Conservation (phyloP, 768 basidiomycete species). For the Galerina sulciceps region DNA sequence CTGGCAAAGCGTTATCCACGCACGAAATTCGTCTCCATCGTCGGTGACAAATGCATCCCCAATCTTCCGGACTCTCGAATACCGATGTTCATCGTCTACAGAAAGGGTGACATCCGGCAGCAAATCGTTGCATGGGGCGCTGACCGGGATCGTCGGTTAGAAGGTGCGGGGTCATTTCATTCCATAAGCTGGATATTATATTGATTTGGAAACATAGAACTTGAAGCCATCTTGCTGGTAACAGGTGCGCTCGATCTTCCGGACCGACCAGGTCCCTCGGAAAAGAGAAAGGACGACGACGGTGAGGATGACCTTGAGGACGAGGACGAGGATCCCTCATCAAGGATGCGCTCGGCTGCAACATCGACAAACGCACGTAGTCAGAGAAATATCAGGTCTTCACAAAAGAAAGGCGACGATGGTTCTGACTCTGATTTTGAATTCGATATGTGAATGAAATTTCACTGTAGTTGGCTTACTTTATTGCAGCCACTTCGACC, state of each 20-base stretch:
- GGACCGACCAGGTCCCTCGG: conserved; percentile 42
- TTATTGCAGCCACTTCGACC: too few species aligned
- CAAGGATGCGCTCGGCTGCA: conserved; percentile 58
- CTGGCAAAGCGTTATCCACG: conserved; percentile 86
- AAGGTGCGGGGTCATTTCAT: conserved; percentile 56
- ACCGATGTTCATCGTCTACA: conserved; percentile 93
- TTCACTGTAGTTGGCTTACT: neutral
- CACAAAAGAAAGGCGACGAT: conserved; percentile 35
- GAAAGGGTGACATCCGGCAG: conserved; percentile 87
- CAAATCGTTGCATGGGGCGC: conserved; percentile 88
- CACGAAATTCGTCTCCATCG: conserved; percentile 95
- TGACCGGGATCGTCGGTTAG: conserved; percentile 72
- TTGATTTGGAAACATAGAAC: conserved; percentile 45
- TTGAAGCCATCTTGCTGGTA: conserved; percentile 71
- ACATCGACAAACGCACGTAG: conserved; percentile 57
- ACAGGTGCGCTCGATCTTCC: conserved; percentile 67
- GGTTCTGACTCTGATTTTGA: conserved; percentile 84
- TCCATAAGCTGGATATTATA: neutral
- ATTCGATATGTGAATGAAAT: conserved; percentile 57
- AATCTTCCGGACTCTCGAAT: conserved; percentile 90
- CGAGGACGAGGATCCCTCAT: conserved; percentile 51
- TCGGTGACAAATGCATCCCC: conserved; percentile 94
- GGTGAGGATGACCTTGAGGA: conserved; percentile 53
- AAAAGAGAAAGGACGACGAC: conserved; percentile 34
- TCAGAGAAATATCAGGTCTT: conserved; percentile 58